phyloP scores from a whole-genome alignment of 2,329 filamentous ascomycete genomes.

The Nothomitra cinnamomea region DNA sequence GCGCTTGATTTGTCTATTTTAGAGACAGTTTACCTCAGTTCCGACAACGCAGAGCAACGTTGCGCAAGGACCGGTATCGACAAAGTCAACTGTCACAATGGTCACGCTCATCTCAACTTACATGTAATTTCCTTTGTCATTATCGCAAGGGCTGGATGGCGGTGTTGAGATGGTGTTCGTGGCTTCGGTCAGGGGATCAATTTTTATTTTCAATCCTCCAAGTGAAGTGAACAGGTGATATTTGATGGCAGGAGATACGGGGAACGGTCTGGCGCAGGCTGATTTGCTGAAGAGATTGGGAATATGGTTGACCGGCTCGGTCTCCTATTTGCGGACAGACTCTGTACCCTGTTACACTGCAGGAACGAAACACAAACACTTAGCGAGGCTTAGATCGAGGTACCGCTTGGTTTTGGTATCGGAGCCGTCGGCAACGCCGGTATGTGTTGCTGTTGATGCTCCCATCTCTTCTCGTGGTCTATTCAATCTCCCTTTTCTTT shows the following conservation, averaged over 20 bases:
- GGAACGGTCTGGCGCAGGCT: neutral
- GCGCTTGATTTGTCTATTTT: neutral
- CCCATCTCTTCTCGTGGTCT: neutral
- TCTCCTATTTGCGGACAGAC: neutral
- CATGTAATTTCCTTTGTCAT: neutral
- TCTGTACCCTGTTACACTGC: neutral
- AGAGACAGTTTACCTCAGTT: neutral
- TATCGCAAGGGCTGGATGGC: neutral
- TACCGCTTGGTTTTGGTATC: neutral
- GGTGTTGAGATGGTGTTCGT: constrained; percentile 3
- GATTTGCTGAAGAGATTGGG: neutral
- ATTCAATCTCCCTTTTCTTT: neutral
- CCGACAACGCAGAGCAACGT: neutral
- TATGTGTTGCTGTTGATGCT: neutral
- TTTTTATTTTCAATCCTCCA: neutral
- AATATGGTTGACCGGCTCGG: neutral
- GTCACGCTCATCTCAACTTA: constrained; percentile 1
- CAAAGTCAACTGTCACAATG: neutral
- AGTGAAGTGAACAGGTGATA: neutral
- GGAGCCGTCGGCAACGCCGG: neutral
- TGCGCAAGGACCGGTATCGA: neutral
- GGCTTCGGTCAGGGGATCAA: neutral
- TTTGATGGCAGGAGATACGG: neutral
- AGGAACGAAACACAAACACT: neutral
- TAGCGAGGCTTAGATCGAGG: neutral